A percentile compares a stretch with the other conserved stretches of the same genome.
phyloP scores from a whole-genome alignment of 768 basidiomycete species.

The Boletus patriciae region DNA sequence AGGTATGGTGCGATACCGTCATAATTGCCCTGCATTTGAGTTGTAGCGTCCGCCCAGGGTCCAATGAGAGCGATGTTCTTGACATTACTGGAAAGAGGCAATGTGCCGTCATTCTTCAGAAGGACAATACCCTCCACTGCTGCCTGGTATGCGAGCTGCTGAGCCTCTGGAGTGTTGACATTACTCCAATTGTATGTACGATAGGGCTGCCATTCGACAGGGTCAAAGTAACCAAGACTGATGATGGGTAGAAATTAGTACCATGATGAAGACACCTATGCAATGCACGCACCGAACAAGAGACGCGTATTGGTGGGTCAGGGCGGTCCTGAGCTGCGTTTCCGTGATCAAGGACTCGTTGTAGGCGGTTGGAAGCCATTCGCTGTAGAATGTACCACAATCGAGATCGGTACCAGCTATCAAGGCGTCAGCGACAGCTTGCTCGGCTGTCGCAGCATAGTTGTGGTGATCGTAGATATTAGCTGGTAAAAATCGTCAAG shows the following conservation, averaged over 20 bases:
- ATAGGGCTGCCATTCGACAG: constrained; percentile 41
- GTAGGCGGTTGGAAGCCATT: constrained; percentile 47
- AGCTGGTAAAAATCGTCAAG: constrained; percentile 3
- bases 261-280: background rate
- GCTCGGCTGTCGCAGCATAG: constrained; percentile 43
- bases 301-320: constrained; percentile 51
- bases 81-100: constrained; percentile 48
- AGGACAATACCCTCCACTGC: constrained; percentile 57
- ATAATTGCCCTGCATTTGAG: constrained; percentile 60
- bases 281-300: constrained; percentile 44
- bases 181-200: constrained; percentile 49
- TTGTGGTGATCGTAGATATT: constrained; percentile 53
- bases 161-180: constrained; percentile 48
- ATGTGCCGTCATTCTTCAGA: constrained; percentile 61
- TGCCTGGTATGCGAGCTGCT: constrained; percentile 49
- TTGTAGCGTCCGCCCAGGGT: constrained; percentile 57
- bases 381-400: constrained; percentile 50
- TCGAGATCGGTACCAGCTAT: constrained; percentile 57
- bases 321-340: constrained; percentile 42
- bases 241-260: background rate
- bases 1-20: constrained; percentile 55
- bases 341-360: constrained; percentile 48
- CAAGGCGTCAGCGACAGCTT: constrained; percentile 51
- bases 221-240: constrained; percentile 60
- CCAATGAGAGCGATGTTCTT: constrained; percentile 59